Percentiles rank a stretch among this genome's conserved stretches.
Conservation (phyloP, 208 protist species). For the Wallacemonas sp. region DNA sequence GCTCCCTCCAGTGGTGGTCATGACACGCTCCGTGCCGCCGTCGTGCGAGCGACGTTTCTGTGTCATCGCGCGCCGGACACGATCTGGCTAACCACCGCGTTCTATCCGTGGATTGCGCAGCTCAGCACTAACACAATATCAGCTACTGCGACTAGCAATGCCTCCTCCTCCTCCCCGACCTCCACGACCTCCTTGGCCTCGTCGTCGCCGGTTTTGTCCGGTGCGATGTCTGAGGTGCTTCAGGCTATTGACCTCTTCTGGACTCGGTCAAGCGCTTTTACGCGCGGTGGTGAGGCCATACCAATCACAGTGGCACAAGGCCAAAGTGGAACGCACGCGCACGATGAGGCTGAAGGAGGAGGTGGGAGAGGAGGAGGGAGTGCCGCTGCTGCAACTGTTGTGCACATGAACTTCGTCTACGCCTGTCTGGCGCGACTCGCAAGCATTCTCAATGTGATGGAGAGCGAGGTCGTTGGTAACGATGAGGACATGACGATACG, state of each 20-base stretch:
- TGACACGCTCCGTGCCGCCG: slow-evolving; percentile 1
- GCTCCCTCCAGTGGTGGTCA: too few relatives aligned
- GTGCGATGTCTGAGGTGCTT: neutral
- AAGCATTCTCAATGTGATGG: neutral
- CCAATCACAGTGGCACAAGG: neutral
- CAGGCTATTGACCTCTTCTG: slow-evolving; percentile 12
- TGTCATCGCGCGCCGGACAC: slow-evolving; percentile 4
- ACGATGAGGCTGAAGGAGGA: neutral
- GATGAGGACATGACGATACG: neutral
- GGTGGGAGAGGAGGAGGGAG: too few relatives aligned
- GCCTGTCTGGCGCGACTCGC: slow-evolving; percentile 4
- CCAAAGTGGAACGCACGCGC: neutral
- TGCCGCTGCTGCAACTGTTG: too few relatives aligned
- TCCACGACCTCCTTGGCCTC: neutral
- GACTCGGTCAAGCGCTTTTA: neutral
- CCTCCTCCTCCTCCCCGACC: too few relatives aligned
- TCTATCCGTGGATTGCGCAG: neutral
- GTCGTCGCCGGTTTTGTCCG: neutral
- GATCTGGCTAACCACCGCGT: neutral
- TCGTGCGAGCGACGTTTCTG: slow-evolving; percentile 3
- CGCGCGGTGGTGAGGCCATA: slow-evolving; percentile 3
- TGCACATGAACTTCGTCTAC: slow-evolving; percentile 10
- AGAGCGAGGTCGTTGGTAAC: neutral
- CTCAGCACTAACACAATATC: too few relatives aligned
- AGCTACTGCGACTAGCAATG: too few relatives aligned